phyloP scores from a whole-genome alignment of 2,329 filamentous ascomycete species.

The Xylariaceae sp. region DNA sequence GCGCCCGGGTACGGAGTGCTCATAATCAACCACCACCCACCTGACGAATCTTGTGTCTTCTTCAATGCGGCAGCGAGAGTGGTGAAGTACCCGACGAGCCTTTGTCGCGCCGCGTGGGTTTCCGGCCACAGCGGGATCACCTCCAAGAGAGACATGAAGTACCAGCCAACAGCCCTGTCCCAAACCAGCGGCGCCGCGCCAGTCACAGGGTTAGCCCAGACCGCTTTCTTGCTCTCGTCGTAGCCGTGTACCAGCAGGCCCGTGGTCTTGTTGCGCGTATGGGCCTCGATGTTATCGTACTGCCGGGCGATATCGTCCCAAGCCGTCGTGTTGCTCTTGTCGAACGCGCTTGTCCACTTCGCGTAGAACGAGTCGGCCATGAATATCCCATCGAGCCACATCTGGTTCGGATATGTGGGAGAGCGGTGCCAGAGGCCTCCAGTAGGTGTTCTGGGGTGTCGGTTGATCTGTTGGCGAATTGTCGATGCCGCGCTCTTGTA shows the following conservation, averaged over 20 bases:
- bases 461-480: conserved; percentile 53
- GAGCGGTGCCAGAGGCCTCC: conserved; percentile 62
- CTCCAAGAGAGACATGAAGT: conserved; percentile 55
- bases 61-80: conserved; percentile 50
- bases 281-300: conserved; percentile 49
- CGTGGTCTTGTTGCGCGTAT: conserved; percentile 46
- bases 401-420: conserved; percentile 49
- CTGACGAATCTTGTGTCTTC: conserved; percentile 48
- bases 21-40: conserved; percentile 66
- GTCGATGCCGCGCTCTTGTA: conserved; percentile 55
- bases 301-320: conserved; percentile 52
- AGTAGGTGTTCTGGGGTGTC: conserved; percentile 54
- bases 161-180: conserved; percentile 57
- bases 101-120: conserved; percentile 43
- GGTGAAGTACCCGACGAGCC: conserved; percentile 48
- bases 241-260: conserved; percentile 58
- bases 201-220: conserved; percentile 54
- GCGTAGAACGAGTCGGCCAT: conserved; percentile 55
- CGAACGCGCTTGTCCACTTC: conserved; percentile 47
- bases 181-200: conserved; percentile 59
- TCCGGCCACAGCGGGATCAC: conserved; percentile 50
- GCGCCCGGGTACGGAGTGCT: conserved; percentile 52
- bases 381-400: conserved; percentile 64
- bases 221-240: conserved; percentile 51
- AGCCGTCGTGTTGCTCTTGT: conserved; percentile 46